These are phyloP conservation scores for Cytospora piceicola DNA, from an alignment of 2,329 filamentous ascomycete genomes.

Conservation along the genomic window DNA sequence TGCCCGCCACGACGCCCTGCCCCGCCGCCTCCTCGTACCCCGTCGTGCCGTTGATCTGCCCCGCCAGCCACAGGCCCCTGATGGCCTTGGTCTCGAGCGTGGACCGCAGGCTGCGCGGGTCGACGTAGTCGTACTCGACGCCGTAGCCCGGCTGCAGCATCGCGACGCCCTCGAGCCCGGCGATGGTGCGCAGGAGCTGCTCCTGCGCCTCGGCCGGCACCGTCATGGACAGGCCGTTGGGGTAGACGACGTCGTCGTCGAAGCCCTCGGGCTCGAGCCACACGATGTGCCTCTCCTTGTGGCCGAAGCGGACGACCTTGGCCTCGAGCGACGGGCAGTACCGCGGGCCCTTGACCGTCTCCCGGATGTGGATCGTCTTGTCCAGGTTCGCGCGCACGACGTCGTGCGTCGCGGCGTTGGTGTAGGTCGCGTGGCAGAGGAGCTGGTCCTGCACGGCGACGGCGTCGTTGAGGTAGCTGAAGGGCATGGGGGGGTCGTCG, in stretches of 20 bases:
- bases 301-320: slow-evolving; percentile 85
- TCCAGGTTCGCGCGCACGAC: slow-evolving; percentile 89
- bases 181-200: slow-evolving; percentile 80
- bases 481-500: slow-evolving; percentile 84
- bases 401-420: slow-evolving; percentile 80
- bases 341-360: slow-evolving; percentile 89
- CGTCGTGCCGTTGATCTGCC: slow-evolving; percentile 97
- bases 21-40: slow-evolving; percentile 97
- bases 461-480: slow-evolving; percentile 83
- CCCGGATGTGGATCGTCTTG: slow-evolving; percentile 93
- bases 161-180: slow-evolving; percentile 82
- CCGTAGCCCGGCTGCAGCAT: slow-evolving; percentile 97
- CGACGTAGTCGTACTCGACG: slow-evolving; percentile 98
- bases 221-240: slow-evolving; percentile 97
- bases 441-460: slow-evolving; percentile 83
- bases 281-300: slow-evolving; percentile 82
- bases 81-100: slow-evolving; percentile 95
- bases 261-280: slow-evolving; percentile 98
- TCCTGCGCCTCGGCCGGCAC: slow-evolving; percentile 87
- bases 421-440: slow-evolving; percentile 84
- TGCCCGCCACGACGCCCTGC: slow-evolving; percentile 89
- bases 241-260: slow-evolving; percentile 86
- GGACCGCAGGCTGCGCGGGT: slow-evolving; percentile 84
- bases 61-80: slow-evolving; percentile 84
- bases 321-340: slow-evolving; percentile 97